These are phyloP conservation scores for Ogataea saltuana DNA, from an alignment of 805 yeast species.

Conservation along the genomic window DNA sequence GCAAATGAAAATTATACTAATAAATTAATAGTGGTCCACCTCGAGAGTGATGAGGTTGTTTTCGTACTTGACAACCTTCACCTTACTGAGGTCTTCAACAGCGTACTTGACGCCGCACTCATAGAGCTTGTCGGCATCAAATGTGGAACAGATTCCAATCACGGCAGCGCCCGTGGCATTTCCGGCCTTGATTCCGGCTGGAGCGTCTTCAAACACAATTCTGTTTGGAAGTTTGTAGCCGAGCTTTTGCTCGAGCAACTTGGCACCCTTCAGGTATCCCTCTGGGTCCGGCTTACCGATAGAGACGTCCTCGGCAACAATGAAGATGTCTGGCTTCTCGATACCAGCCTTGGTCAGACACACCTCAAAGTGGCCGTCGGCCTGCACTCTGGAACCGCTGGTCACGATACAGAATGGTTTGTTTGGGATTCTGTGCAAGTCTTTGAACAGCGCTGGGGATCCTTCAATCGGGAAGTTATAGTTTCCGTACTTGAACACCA, in stretches of 20 bases:
- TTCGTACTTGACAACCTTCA: constrained; percentile 58
- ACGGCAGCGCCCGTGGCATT: constrained; percentile 80
- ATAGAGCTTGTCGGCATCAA: constrained; percentile 65
- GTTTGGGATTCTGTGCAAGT: constrained; percentile 43
- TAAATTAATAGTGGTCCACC: constrained; percentile 32
- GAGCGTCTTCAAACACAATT: constrained; percentile 86
- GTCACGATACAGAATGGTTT: constrained; percentile 87
- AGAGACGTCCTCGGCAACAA: constrained; percentile 77
- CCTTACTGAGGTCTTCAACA: constrained; percentile 67
- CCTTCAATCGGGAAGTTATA: constrained; percentile 77
- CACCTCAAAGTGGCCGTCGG: constrained; percentile 71
- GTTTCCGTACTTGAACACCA: constrained; percentile 72
- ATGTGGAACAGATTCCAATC: constrained; percentile 82
- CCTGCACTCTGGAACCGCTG: constrained; percentile 76
- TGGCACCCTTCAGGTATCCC: constrained; percentile 68
- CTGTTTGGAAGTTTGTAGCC: constrained; percentile 34
- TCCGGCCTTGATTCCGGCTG: constrained; percentile 85
- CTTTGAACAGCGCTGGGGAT: constrained; percentile 60
- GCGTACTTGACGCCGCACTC: constrained; percentile 81
- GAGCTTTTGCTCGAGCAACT: constrained; percentile 41
- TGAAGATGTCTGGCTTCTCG: constrained; percentile 66
- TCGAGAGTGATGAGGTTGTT: constrained; percentile 40
- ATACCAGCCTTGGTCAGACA: constrained; percentile 51
- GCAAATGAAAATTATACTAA: background rate
- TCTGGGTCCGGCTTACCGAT: constrained; percentile 87